Evolutionary conservation across 2,329 filamentous ascomycete species (phyloP), one percentile per base, ranked within the genome.

Genomic region (Incumbomyces lentus): DNA sequence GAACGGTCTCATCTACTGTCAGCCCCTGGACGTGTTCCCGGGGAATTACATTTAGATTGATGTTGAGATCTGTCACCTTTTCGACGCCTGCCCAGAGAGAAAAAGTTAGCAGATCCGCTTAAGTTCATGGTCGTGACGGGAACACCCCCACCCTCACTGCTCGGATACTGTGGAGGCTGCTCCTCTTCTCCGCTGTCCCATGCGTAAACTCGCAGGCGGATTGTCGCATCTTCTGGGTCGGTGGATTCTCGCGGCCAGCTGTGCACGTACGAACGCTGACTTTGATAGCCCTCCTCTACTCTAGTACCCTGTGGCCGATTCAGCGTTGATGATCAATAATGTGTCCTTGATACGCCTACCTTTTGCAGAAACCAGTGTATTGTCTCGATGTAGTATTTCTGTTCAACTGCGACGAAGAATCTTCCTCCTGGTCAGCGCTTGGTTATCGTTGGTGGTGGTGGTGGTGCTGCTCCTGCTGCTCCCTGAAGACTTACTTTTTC

Each of bases 361-460:
- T 54, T 57, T 11, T 44, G 7, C 5, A 58, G 40, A 34, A 59
- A 54, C 58, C 58, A 60, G 0, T 41, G 0, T 51, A 59, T 58
- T 1, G 50, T 38, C 1, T 44, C 0, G 10, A 59, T 51, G 5
- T 3, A 1, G 26, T 54, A 50, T 14, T 47, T 2, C 2, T 55
- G 52, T 8, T 49, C 0, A 13, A 40, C 54, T 3, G 37, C 4
- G 38, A 38, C 10, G 47, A 46, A 58, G n/a, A 44, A 52, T 26
- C 57, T 58, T 11, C 1, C 2, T 10, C 2, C n/a, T n/a, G n/a
- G 19, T 54, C 17, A 53, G 38, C 18, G 10, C 8, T 6, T n/a
- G n/a, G 8, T 5, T 26, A 26, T 26, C 22, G 22, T 26, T 26
- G 22, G 22, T 26, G 22, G 5, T 4, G 22, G 5, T 26, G 4